Evolutionary conservation across 106 monocot species (phyloP).

Genomic region (Triglochin maritima): DNA sequence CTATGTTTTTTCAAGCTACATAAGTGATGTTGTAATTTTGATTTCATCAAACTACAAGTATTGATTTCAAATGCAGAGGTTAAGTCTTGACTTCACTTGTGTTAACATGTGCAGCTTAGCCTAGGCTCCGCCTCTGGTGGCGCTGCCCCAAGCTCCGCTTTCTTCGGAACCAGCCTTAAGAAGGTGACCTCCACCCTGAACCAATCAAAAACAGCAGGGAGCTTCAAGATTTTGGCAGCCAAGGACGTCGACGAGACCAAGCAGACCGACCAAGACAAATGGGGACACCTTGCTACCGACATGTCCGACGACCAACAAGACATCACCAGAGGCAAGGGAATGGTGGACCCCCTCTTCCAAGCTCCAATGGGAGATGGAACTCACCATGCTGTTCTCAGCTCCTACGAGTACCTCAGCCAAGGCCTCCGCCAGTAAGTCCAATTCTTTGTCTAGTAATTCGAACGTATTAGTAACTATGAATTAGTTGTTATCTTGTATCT

Average conservation of each 20-base stretch:
- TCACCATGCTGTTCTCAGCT: conserved; percentile 66
- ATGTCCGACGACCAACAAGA: conserved; percentile 94
- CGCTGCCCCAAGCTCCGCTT: conserved; percentile 35
- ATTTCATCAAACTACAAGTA: too few species aligned
- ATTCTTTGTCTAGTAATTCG: too few species aligned
- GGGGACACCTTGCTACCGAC: conserved; percentile 55
- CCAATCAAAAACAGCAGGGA: too few species aligned
- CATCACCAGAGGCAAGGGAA: conserved; percentile 85
- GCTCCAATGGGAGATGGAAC: conserved; percentile 79
- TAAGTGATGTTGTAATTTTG: too few species aligned
- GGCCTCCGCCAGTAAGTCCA: conserved; percentile 49
- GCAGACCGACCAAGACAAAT: conserved; percentile 55
- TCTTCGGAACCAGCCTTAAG: conserved; percentile 70
- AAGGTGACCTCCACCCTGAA: conserved; percentile 22
- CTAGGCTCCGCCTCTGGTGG: conserved; percentile 26
- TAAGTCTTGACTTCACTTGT: too few species aligned
- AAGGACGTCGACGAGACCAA: conserved; percentile 61
- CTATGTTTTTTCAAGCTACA: too few species aligned
- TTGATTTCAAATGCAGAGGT: too few species aligned
- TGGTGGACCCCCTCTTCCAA: conserved; percentile 76
- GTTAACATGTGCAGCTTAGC: conserved; percentile 29
- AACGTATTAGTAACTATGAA: too few species aligned
- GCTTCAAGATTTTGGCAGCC: conserved; percentile 49
- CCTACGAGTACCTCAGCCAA: conserved; percentile 85
- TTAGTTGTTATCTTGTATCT: too few species aligned